These are phyloP conservation scores for Aquilaria sinensis DNA, from an alignment of 345 rosid species.

Conservation along the genomic window DNA sequence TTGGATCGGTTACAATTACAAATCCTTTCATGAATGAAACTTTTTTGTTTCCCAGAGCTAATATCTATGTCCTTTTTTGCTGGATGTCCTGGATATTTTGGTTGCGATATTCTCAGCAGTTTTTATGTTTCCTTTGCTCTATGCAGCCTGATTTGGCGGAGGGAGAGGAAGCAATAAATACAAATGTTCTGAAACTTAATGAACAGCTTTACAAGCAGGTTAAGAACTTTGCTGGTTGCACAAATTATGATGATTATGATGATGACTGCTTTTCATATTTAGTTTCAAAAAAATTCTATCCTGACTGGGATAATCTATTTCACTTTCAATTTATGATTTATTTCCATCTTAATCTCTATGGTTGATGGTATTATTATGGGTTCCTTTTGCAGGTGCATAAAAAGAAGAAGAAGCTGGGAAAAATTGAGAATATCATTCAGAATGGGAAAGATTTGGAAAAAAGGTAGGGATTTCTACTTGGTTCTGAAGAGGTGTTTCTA, in stretches of 20 bases:
- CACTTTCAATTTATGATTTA: not conserved
- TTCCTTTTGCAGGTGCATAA: slow-evolving; percentile 43
- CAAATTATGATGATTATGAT: not conserved
- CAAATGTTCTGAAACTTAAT: slow-evolving; percentile 60
- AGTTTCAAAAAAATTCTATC: not conserved
- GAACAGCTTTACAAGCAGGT: slow-evolving; percentile 76
- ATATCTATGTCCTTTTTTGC: not conserved
- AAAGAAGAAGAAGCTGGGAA: slow-evolving; percentile 58
- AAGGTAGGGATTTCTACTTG: slow-evolving; percentile 35
- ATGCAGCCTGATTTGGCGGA: slow-evolving; percentile 91
- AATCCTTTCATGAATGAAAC: not conserved
- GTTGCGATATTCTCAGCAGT: not conserved
- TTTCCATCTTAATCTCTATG: slow-evolving; percentile 1
- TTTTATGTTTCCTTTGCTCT: not conserved
- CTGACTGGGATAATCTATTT: slow-evolving; percentile 1
- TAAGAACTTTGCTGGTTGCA: slow-evolving; percentile 5
- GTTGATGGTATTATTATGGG: not conserved
- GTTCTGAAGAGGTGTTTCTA: slow-evolving; percentile 12
- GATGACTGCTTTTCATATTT: not conserved
- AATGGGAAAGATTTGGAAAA: slow-evolving; percentile 47
- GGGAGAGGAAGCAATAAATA: slow-evolving; percentile 57
- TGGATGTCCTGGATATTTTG: not conserved
- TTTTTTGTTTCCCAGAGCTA: not conserved
- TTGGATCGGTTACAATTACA: not conserved
- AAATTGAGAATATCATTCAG: slow-evolving; percentile 48